Base-by-base conservation (phyloP, 2,329 filamentous ascomycete species). In the Beauveria asiatica region DNA sequence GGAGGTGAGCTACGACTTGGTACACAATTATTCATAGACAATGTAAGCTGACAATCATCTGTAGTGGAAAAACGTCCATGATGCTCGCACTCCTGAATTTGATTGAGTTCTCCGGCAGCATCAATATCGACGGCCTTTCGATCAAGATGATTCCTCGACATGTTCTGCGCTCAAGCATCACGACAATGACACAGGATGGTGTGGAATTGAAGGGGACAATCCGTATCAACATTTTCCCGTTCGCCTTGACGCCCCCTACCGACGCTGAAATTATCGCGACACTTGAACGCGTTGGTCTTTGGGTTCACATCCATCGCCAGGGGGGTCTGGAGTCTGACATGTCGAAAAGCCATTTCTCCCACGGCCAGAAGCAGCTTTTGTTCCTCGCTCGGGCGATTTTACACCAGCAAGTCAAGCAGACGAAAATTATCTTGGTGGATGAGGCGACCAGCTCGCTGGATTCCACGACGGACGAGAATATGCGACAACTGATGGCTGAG, bases 171-270 rank as follows among this genome's bases (percentile, higher is more conserved):
- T 68, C 70, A 2, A 67, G 72, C 2, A 68, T 81, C 8, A 73
- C 75, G 21, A 72, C 73, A 3, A 65, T 81, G 5, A 76, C 78
- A 0, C 78, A 81, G 68, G 77, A 80, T 30, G 70, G 76, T 0
- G 70, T 78, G 51, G 67, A 76, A 5, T 67, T 80, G 7, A 70
- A 72, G 2, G 76, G 74, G 17, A 74, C 70, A 2, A 67, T 81
- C 3, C 73, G 75, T 9, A 66, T 72, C 23, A 81, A 81, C 52
- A 68, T 77, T 9, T 58, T 37, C 3, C 60, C 60, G 19, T 61
- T 58, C 21, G 13, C 27, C 2, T 8, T 8, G 9, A 11, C 11
- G 1, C 9, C 17, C 7, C 33, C 11, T 1, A 5, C 41, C 19
- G 56, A 50, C 37, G 56, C 42, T 4, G 46, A 50, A 3, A 42